Percentiles rank a stretch among this genome's conserved stretches.
phyloP scores from a whole-genome alignment of 202 grass and related monocot species.

The Sporobolus alterniflorus region DNA sequence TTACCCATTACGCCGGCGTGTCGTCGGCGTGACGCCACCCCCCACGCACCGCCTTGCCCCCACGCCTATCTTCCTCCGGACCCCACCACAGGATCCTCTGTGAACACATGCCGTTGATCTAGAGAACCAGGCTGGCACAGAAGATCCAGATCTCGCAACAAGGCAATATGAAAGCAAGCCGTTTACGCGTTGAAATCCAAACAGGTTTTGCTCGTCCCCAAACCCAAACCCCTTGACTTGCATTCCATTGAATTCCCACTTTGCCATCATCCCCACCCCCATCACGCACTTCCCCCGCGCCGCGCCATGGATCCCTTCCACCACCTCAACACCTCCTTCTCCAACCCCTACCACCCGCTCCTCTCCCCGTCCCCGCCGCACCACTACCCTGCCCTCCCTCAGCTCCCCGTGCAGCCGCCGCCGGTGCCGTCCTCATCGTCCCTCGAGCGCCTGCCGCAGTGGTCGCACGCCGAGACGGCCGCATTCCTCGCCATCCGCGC shows the following conservation, averaged over 20 bases:
- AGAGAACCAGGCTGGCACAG: not conserved
- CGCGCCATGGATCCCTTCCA: constrained; percentile 73
- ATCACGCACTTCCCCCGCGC: too few relatives aligned
- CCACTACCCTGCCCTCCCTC: not conserved
- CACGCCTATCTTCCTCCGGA: not conserved
- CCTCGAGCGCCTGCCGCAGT: constrained; percentile 84
- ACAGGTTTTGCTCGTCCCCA: not conserved
- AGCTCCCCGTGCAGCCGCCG: not conserved
- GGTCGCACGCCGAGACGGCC: constrained; percentile 80
- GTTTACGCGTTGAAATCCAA: constrained; percentile 85
- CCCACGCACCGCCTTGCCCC: not conserved
- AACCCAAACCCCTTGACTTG: not conserved
- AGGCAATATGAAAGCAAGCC: constrained; percentile 83
- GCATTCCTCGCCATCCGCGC: constrained; percentile 82
- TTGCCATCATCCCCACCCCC: not conserved
- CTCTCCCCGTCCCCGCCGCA: constrained; percentile 47
- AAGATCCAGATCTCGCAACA: constrained; percentile 60
- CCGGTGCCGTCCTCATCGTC: not conserved
- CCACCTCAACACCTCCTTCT: constrained; percentile 69
- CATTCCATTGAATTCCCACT: not conserved
- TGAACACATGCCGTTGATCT: constrained; percentile 7
- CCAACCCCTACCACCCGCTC: constrained; percentile 61
- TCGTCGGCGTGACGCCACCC: constrained; percentile 33
- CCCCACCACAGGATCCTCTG: constrained; percentile 23
- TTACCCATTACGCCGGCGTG: constrained; percentile 14